Conservation (phyloP, 2,329 filamentous ascomycete genomes). For the Fusarium papillatum region DNA sequence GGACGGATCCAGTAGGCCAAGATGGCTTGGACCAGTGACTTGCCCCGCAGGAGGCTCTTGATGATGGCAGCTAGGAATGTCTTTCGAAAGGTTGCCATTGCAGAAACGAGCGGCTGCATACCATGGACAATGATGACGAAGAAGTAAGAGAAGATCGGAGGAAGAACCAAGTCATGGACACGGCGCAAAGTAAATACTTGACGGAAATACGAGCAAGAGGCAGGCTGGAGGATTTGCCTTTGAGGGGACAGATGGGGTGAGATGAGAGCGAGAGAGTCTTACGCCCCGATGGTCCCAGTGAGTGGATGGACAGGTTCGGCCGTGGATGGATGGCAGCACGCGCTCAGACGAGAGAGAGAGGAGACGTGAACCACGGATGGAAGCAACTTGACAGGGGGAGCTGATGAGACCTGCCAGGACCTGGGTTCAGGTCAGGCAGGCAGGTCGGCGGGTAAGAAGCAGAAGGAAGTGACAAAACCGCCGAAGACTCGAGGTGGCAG, state of each 20-base stretch:
- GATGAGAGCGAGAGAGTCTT: conserved; percentile 40
- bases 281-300: conserved; percentile 37
- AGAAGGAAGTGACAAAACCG: conserved; percentile 20
- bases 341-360: conserved; percentile 27
- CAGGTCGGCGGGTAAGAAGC: conserved; percentile 6
- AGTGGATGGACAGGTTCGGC: conserved; percentile 29
- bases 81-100: conserved; percentile 70
- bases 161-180: conserved; percentile 34
- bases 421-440: conserved; percentile 7
- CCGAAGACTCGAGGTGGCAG: conserved; percentile 32
- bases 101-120: conserved; percentile 65
- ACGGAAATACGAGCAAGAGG: conserved; percentile 19
- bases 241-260: conserved; percentile 31
- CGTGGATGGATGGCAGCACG: conserved; percentile 35
- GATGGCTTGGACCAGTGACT: conserved; percentile 70
- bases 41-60: conserved; percentile 71
- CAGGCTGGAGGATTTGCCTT: conserved; percentile 23
- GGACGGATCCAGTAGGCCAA: conserved; percentile 67
- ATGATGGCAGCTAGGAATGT: conserved; percentile 67
- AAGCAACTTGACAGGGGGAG: conserved; percentile 24
- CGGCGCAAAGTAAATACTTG: conserved; percentile 42
- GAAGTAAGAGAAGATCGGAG: conserved; percentile 7
- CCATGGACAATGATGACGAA: conserved; percentile 45
- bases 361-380: conserved; percentile 30
- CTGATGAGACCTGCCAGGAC: conserved; percentile 37